Evolutionary conservation across 441 rosid genomes (phyloP), one percentile per base, ranked within the genome.

Genomic region (Mallotus repandus): DNA sequence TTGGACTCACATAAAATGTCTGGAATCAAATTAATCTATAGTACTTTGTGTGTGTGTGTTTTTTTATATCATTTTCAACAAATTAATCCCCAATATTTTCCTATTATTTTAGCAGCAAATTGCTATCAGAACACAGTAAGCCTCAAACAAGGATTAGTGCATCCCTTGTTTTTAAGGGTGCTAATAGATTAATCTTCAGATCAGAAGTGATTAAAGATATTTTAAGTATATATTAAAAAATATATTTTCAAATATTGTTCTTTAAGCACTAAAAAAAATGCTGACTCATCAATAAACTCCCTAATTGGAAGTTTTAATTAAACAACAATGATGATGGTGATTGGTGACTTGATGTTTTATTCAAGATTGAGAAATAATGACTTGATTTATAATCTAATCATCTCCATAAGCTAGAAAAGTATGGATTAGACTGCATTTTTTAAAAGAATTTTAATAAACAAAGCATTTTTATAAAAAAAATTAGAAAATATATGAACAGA

Each of bases 81-180:
- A 9, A 10, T 59, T 22, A 59, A 12, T 1, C 16, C 29, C 14
- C 68, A 71, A 54, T 9, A 14, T 19, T 21, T 19, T 49, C 0
- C 13, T 9, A 48, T 63, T 70, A 9, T 58, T 22, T 61, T 63
- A 66, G 22, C 65, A 70, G 21, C 68, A 68, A 64, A 52, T 67
- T 66, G 83, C 64, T 5, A 25, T 62, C 74, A 66, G 81, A 65
- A 71, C 82, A 77, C 81, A 70, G 73, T 64, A 74, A 82, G 15
- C 41, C 58, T 52, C 16, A 25, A 57, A 9, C 32, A n/a, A 5
- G 38, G 62, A 12, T 54, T 18, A 35, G 6, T 9, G 58, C 77
- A 64, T 61, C 82, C 79, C 65, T 56, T 43, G 85, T 71, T 76
- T 76, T 74, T 57, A 9, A 16, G 68, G 22, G 15, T 13, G 41